Percentiles rank a stretch among this genome's conserved stretches.
These are phyloP conservation scores for Populus ilicifolia DNA, from an alignment of 345 rosid species.

Conservation along the genomic window DNA sequence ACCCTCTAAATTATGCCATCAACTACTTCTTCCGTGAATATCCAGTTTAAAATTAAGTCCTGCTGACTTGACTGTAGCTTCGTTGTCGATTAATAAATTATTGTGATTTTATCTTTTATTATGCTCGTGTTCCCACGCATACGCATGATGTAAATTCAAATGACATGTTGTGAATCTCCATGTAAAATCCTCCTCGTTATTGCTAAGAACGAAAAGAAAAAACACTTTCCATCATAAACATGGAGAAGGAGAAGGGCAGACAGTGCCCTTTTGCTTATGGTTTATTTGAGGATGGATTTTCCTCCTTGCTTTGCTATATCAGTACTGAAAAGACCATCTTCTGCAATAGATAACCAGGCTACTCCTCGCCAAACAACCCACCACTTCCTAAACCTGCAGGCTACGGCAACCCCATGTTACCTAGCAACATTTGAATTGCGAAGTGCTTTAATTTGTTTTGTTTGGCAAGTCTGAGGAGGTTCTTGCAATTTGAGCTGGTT, in stretches of 20 bases:
- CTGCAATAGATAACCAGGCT: conserved; percentile 24
- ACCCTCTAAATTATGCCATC: no score
- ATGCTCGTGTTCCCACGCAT: neutral
- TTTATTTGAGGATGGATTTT: neutral
- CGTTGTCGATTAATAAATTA: no score
- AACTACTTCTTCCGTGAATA: neutral
- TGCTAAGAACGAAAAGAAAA: no score
- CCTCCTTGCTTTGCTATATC: neutral
- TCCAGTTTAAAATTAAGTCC: neutral
- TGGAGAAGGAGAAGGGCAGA: neutral
- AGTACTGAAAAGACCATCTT: neutral
- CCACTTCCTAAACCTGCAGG: conserved; percentile 5
- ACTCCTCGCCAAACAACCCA: neutral
- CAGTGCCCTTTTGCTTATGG: neutral
- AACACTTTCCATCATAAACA: no score
- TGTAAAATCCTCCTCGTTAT: no score
- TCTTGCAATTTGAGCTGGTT: neutral
- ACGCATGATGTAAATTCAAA: no score
- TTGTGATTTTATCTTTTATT: no score
- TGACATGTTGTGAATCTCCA: no score
- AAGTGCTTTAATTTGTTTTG: conserved; percentile 8
- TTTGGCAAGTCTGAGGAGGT: conserved; percentile 1
- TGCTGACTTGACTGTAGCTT: no score
- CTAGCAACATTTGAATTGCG: conserved; percentile 11
- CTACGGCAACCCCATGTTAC: conserved; percentile 15